phyloP scores from a whole-genome alignment of 2,329 filamentous ascomycete genomes.

The Mycocentrospora acerina region DNA sequence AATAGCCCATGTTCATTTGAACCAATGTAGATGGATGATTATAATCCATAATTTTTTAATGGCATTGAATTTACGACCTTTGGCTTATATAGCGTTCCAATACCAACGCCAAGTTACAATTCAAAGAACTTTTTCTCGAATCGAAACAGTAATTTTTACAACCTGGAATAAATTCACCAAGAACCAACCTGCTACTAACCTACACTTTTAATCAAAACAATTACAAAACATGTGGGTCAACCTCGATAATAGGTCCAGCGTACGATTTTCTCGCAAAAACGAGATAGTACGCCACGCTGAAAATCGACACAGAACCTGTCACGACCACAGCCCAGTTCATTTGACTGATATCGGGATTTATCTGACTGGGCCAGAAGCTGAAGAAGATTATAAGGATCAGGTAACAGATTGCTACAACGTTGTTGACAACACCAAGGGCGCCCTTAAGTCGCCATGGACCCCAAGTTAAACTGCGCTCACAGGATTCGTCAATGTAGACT shows the following conservation, averaged over 20 bases:
- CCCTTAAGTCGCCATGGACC: conserved; percentile 39
- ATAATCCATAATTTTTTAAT: no score
- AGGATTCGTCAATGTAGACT: conserved; percentile 16
- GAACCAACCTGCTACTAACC: no score
- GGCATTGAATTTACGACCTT: no score
- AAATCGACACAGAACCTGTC: conserved; percentile 27
- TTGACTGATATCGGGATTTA: conserved; percentile 14
- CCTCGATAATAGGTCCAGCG: conserved; percentile 36
- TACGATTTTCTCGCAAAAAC: conserved; percentile 33
- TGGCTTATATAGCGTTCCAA: no score
- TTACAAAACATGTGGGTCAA: conserved; percentile 26
- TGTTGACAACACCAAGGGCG: conserved; percentile 30
- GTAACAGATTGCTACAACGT: conserved; percentile 35
- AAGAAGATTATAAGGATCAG: conserved; percentile 38
- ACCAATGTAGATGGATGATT: no score
- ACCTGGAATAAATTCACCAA: no score
- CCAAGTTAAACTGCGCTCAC: conserved; percentile 30
- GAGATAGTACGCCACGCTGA: conserved; percentile 36
- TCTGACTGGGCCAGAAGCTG: conserved; percentile 35
- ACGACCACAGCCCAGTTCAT: conserved; percentile 42
- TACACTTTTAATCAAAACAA: not conserved
- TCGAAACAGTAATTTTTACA: no score
- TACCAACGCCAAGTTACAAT: no score
- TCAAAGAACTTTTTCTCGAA: no score
- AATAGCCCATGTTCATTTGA: no score